Percentiles rank a stretch among this genome's conserved stretches.
Conservation (phyloP, 345 rosid genomes). For the Clausena lansium region DNA sequence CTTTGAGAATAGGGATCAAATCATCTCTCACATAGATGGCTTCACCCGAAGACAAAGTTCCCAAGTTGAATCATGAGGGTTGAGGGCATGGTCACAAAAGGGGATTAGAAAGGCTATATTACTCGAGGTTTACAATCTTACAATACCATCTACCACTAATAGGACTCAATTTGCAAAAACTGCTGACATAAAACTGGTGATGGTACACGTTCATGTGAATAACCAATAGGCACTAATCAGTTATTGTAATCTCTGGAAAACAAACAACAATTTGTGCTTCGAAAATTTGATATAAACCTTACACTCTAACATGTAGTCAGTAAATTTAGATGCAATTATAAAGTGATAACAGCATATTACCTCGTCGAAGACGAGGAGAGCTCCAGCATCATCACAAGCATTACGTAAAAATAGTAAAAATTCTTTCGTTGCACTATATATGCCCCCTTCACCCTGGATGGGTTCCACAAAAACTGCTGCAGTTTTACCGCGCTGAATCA, state of each 20-base stretch:
- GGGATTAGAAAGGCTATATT: background rate
- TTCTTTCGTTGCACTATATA: conserved; percentile 71
- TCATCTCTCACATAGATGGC: background rate
- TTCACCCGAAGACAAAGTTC: background rate
- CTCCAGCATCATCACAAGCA: conserved; percentile 78
- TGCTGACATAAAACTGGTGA: background rate
- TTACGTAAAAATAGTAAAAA: conserved; percentile 66
- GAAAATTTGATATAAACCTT: background rate
- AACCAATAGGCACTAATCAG: background rate
- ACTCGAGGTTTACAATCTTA: background rate
- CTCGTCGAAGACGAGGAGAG: conserved; percentile 92
- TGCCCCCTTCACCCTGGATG: conserved; percentile 96
- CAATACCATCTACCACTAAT: background rate
- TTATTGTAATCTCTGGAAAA: background rate
- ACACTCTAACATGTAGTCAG: background rate
- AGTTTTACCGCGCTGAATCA: conserved; percentile 50
- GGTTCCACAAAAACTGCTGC: conserved; percentile 98
- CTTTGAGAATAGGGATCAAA: background rate
- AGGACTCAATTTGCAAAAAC: background rate
- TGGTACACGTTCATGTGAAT: background rate
- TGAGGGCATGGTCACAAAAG: background rate
- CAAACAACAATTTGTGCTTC: background rate
- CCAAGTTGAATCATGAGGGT: background rate
- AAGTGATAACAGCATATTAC: conserved; percentile 29
- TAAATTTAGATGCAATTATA: background rate